Percentiles rank a stretch among this genome's conserved stretches.
phyloP scores from a whole-genome alignment of 2,329 filamentous ascomycete species.

The Paraphaeosphaeria sporulosa region DNA sequence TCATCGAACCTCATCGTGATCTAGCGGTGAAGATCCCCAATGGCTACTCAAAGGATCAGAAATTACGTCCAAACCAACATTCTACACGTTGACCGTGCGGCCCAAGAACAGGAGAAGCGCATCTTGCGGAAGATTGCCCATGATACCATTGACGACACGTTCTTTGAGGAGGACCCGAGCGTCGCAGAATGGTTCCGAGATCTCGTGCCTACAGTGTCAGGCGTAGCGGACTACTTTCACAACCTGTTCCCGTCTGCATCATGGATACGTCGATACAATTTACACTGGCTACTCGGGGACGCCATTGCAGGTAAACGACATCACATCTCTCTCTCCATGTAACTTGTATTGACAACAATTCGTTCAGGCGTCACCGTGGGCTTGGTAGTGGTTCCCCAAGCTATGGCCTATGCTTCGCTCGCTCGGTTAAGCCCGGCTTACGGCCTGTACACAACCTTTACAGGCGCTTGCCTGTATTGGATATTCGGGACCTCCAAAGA shows the following conservation, averaged over 20 bases:
- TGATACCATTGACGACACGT: constrained; percentile 31
- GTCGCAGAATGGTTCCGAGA: constrained; percentile 37
- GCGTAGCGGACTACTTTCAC: constrained; percentile 31
- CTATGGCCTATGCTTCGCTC: constrained; percentile 91
- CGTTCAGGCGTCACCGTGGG: constrained; percentile 65
- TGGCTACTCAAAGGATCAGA: constrained; percentile 1
- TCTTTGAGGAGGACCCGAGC: constrained; percentile 40
- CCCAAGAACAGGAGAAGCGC: constrained; percentile 22
- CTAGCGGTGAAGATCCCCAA: neutral
- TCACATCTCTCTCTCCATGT: no score
- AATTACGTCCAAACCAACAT: constrained; percentile 17
- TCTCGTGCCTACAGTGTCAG: constrained; percentile 32
- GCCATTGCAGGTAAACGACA: constrained; percentile 36
- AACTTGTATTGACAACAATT: constrained; percentile 12
- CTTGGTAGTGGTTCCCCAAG: constrained; percentile 85
- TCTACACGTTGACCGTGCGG: constrained; percentile 24
- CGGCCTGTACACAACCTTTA: constrained; percentile 92
- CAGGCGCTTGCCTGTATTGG: constrained; percentile 94
- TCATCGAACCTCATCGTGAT: neutral
- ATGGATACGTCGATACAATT: constrained; percentile 40
- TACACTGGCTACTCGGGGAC: constrained; percentile 42
- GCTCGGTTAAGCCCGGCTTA: constrained; percentile 79
- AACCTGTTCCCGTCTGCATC: constrained; percentile 38
- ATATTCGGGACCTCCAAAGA: constrained; percentile 97
- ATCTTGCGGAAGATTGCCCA: constrained; percentile 26